Evolutionary conservation across 352 stramenopile species (phyloP).

Genomic region (Ochromonadaceae sp.): DNA sequence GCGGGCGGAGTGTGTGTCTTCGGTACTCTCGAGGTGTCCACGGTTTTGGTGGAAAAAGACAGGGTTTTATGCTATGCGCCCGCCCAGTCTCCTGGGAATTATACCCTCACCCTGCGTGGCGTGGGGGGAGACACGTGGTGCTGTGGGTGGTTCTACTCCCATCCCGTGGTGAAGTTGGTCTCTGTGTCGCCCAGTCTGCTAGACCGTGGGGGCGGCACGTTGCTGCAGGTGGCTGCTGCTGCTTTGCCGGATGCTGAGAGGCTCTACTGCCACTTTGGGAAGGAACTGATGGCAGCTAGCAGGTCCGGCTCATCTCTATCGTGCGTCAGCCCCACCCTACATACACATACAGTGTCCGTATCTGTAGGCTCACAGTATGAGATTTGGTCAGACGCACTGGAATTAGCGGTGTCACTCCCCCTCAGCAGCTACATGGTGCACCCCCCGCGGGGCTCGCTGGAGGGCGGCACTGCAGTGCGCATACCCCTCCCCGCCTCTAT

Average conservation of each 20-base stretch:
- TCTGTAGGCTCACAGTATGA: not conserved
- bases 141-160: too few relatives aligned
- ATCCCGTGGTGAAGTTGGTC: too few relatives aligned
- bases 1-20: not conserved
- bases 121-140: too few relatives aligned
- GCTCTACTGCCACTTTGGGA: too few relatives aligned
- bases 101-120: too few relatives aligned
- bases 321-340: not conserved
- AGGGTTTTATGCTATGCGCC: not conserved
- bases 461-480: not conserved
- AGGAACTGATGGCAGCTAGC: too few relatives aligned
- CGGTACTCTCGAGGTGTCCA: not conserved
- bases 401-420: not conserved
- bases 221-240: not conserved
- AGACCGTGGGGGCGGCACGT: slow-evolving; percentile 5
- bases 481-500: not conserved
- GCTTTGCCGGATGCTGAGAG: not conserved
- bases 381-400: not conserved
- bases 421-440: not conserved
- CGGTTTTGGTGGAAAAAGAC: not conserved
- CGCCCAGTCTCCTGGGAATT: too few relatives aligned
- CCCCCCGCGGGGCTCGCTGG: not conserved
- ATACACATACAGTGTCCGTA: not conserved
- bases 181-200: too few relatives aligned
- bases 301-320: too few relatives aligned